These are phyloP conservation scores for Blastobotrys muscicola DNA, from an alignment of 805 yeast genomes.

Conservation along the genomic window DNA sequence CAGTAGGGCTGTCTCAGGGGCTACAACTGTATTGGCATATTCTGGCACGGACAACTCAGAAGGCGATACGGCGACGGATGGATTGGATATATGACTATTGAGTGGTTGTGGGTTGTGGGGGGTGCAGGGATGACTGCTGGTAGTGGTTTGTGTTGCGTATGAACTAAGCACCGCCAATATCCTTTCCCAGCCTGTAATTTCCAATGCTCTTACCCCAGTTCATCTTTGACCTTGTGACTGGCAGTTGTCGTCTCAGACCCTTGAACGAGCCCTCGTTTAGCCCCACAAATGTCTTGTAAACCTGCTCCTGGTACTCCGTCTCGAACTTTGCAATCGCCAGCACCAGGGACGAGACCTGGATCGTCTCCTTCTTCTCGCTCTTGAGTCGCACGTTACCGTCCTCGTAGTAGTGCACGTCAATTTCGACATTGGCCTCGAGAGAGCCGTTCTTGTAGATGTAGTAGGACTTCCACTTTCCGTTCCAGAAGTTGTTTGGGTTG, in stretches of 20 bases:
- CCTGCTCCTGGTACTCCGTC: slow-evolving; percentile 44
- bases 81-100: too few relatives aligned
- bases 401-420: slow-evolving; percentile 87
- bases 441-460: slow-evolving; percentile 39
- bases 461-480: slow-evolving; percentile 77
- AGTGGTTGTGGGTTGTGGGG: too few relatives aligned
- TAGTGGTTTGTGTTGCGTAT: too few relatives aligned
- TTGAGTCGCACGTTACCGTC: slow-evolving; percentile 89
- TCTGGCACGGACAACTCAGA: too few relatives aligned
- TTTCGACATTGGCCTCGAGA: slow-evolving; percentile 41
- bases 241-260: slow-evolving; percentile 78
- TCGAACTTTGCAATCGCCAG: slow-evolving; percentile 45
- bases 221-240: slow-evolving; percentile 82
- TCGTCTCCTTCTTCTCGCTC: slow-evolving; percentile 28
- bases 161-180: slow-evolving; percentile 10
- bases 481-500: slow-evolving; percentile 72
- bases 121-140: too few relatives aligned
- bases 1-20: too few relatives aligned
- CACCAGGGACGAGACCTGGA: slow-evolving; percentile 8
- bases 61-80: too few relatives aligned
- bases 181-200: slow-evolving; percentile 66
- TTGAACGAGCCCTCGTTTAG: slow-evolving; percentile 79
- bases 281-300: slow-evolving; percentile 54
- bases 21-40: too few relatives aligned
- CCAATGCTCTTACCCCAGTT: slow-evolving; percentile 84